These are phyloP conservation scores for Zygosaccharomyces lentus DNA, from an alignment of 805 yeast genomes.

Conservation along the genomic window DNA sequence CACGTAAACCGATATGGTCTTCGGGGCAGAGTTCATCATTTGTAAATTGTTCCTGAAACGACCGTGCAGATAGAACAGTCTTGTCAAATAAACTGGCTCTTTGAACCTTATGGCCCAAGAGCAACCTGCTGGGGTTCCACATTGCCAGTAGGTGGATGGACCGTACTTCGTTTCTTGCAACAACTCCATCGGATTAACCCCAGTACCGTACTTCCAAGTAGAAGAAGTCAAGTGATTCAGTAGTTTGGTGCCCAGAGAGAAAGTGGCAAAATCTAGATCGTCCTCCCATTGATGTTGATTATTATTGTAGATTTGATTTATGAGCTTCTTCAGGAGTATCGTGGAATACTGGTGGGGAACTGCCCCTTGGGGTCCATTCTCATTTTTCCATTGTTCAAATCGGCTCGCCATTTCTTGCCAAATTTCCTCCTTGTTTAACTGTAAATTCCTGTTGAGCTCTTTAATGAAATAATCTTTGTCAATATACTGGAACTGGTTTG, in stretches of 20 bases:
- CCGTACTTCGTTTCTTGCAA: constrained; percentile 20
- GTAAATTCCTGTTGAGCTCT: constrained; percentile 28
- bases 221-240: constrained; percentile 36
- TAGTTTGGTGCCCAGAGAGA: constrained; percentile 37
- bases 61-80: constrained; percentile 36
- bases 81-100: constrained; percentile 38
- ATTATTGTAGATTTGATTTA: constrained; percentile 31
- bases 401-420: constrained; percentile 23
- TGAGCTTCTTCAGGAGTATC: constrained; percentile 25
- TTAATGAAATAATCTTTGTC: constrained; percentile 27
- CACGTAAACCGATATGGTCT: constrained; percentile 33
- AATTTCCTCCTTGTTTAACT: constrained; percentile 26
- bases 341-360: constrained; percentile 27
- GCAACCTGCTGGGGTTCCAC: constrained; percentile 27
- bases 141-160: constrained; percentile 34
- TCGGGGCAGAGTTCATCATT: constrained; percentile 40
- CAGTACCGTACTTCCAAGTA: constrained; percentile 30
- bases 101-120: constrained; percentile 37
- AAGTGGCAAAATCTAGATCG: constrained; percentile 36
- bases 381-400: constrained; percentile 10
- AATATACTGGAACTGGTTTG: constrained; percentile 30
- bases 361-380: constrained; percentile 3
- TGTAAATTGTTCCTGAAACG: constrained; percentile 37
- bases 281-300: constrained; percentile 34
- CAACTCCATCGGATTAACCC: constrained; percentile 27